These are phyloP conservation scores for Fomitopsis schrenkii DNA, from an alignment of 1,284 basidiomycete species.

Conservation along the genomic window DNA sequence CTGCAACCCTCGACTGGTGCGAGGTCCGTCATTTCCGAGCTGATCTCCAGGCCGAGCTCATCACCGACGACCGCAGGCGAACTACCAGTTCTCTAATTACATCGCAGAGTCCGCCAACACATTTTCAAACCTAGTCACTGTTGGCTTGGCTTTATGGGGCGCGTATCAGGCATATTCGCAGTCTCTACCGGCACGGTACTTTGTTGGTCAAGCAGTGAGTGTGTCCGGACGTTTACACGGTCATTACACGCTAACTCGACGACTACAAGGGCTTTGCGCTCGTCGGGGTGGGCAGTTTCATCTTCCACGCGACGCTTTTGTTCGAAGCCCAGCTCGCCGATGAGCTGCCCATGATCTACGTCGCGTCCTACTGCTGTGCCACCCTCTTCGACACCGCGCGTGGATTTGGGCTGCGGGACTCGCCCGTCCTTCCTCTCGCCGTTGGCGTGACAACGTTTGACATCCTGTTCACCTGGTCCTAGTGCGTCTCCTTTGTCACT, in stretches of 20 bases:
- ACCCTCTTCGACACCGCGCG: slow-evolving; percentile 52
- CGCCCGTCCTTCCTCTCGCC: slow-evolving; percentile 33
- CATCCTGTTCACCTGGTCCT: slow-evolving; percentile 56
- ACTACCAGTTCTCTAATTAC: slow-evolving; percentile 68
- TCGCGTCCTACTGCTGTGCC: slow-evolving; percentile 49
- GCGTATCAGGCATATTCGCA: slow-evolving; percentile 33
- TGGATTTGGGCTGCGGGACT: slow-evolving; percentile 40
- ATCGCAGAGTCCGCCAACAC: slow-evolving; percentile 67
- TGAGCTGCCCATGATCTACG: slow-evolving; percentile 69
- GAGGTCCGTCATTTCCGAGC: slow-evolving; percentile 37
- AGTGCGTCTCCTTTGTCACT: slow-evolving; percentile 40
- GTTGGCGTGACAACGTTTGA: slow-evolving; percentile 46
- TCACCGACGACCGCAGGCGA: slow-evolving; percentile 38
- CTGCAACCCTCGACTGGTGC: slow-evolving; percentile 69
- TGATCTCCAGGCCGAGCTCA: background rate
- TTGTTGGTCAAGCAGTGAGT: slow-evolving; percentile 48
- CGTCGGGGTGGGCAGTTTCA: slow-evolving; percentile 60
- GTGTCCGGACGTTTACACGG: background rate
- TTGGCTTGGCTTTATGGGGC: slow-evolving; percentile 46
- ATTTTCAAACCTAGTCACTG: slow-evolving; percentile 57
- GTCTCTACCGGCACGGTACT: slow-evolving; percentile 46
- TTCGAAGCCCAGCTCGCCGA: slow-evolving; percentile 66
- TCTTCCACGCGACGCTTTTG: slow-evolving; percentile 68
- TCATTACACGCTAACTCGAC: background rate
- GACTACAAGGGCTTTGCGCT: slow-evolving; percentile 48